phyloP scores from a whole-genome alignment of 2,329 filamentous ascomycete species.

The Cladobotryum protrusum region DNA sequence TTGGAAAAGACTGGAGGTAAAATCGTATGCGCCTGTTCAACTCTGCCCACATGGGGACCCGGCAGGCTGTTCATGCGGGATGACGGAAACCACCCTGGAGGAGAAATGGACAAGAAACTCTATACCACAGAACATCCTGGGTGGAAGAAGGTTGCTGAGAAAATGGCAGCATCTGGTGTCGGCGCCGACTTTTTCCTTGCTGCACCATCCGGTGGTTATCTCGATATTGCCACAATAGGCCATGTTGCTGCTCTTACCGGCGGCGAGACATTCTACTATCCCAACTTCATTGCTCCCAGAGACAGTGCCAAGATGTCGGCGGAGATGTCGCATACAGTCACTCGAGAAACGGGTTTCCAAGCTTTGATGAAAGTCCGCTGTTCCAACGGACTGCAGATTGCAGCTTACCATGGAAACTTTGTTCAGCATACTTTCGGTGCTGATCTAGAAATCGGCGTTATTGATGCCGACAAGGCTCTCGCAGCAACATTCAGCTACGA shows the following conservation, averaged over 20 bases:
- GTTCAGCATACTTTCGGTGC: slow-evolving; percentile 92
- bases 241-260: slow-evolving; percentile 85
- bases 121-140: slow-evolving; percentile 83
- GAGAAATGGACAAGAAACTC: slow-evolving; percentile 86
- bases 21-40: slow-evolving; percentile 77
- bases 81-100: slow-evolving; percentile 76
- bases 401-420: slow-evolving; percentile 94
- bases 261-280: slow-evolving; percentile 93
- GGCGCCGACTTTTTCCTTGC: slow-evolving; percentile 94
- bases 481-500: slow-evolving; percentile 91
- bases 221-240: slow-evolving; percentile 88
- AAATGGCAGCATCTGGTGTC: slow-evolving; percentile 80
- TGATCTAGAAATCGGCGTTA: slow-evolving; percentile 85
- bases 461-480: slow-evolving; percentile 91
- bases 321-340: slow-evolving; percentile 81
- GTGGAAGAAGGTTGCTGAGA: slow-evolving; percentile 80
- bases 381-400: slow-evolving; percentile 90
- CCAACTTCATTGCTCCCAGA: slow-evolving; percentile 85
- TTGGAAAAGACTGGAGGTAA: slow-evolving; percentile 86
- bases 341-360: slow-evolving; percentile 88
- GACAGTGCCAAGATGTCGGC: slow-evolving; percentile 77
- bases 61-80: slow-evolving; percentile 80
- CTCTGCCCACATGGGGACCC: slow-evolving; percentile 88
- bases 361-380: slow-evolving; percentile 97
- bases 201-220: slow-evolving; percentile 80